A percentile compares a stretch with the other conserved stretches of the same genome.
Conservation (phyloP, 2,329 filamentous ascomycete species). For the Neopestalotiopsis sp. region DNA sequence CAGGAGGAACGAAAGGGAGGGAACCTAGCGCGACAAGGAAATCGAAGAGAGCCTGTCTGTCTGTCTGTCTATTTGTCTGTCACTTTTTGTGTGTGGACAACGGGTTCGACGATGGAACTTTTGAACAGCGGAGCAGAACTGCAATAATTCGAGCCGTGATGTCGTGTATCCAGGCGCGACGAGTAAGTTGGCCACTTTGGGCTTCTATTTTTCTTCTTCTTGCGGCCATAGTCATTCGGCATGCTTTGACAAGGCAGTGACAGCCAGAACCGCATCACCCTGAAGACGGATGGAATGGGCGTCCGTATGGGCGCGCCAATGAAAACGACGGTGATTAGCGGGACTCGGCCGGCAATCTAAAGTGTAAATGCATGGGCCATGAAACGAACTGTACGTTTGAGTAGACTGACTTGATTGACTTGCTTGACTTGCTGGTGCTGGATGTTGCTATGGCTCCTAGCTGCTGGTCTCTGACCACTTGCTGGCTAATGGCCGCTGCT, state of each 20-base stretch:
- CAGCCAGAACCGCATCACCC: not conserved
- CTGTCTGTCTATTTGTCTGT: too few species aligned
- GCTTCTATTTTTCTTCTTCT: not conserved
- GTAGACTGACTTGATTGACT: not conserved
- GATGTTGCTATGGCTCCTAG: not conserved
- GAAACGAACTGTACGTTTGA: slow-evolving; percentile 2
- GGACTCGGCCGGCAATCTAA: slow-evolving; percentile 9
- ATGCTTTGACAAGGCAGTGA: slow-evolving; percentile 4
- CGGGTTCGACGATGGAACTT: not conserved
- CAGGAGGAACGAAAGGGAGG: not conserved
- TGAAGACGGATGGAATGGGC: slow-evolving; percentile 7
- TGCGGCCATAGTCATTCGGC: not conserved
- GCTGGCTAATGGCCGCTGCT: not conserved
- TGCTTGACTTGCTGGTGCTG: not conserved
- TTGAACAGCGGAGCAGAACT: not conserved
- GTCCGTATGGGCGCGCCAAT: slow-evolving; percentile 10
- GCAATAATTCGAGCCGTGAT: not conserved
- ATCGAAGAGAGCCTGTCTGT: not conserved
- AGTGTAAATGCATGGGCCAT: slow-evolving; percentile 8
- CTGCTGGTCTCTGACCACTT: not conserved
- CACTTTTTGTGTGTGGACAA: not conserved
- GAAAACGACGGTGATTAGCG: not conserved
- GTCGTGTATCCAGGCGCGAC: not conserved
- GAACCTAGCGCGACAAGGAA: not conserved
- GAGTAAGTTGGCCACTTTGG: not conserved